These are phyloP conservation scores for Dionaea muscipula DNA, from an alignment of 179 eudicot genomes.

Conservation along the genomic window DNA sequence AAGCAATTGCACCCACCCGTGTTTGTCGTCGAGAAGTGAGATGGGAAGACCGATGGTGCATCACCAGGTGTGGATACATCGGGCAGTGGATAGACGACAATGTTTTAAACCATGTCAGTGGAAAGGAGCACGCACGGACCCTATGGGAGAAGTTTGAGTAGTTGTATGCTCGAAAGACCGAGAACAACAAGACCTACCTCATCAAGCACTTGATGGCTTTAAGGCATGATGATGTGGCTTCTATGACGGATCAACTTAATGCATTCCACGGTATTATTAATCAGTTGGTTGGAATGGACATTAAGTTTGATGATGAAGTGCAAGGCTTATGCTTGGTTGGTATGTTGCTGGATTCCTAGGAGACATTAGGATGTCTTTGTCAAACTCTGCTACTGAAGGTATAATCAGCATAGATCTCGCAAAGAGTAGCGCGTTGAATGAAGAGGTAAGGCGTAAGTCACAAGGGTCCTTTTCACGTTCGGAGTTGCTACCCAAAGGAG, in stretches of 20 bases:
- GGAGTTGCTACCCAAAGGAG: too few relatives aligned
- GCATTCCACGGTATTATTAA: constrained; percentile 9
- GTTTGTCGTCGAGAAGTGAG: background rate
- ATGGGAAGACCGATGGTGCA: constrained; percentile 6
- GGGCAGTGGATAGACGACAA: constrained; percentile 17
- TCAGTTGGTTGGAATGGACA: constrained; percentile 8
- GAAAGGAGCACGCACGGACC: constrained; percentile 10
- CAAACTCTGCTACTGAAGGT: constrained; percentile 1
- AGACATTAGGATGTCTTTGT: constrained; percentile 10
- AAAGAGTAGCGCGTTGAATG: constrained; percentile 2
- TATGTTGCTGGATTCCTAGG: constrained; percentile 15
- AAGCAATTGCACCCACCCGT: too few relatives aligned
- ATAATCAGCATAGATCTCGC: constrained; percentile 13
- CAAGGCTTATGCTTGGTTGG: constrained; percentile 7
- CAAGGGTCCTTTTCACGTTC: too few relatives aligned
- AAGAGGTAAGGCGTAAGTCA: too few relatives aligned
- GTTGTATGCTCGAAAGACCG: constrained; percentile 17
- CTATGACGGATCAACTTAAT: constrained; percentile 14
- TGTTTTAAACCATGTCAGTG: constrained; percentile 17
- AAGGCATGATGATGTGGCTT: constrained; percentile 11
- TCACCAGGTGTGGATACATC: constrained; percentile 11
- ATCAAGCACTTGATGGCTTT: constrained; percentile 13
- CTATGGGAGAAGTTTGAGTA: constrained; percentile 18
- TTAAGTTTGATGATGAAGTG: constrained; percentile 17
- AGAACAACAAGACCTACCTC: constrained; percentile 16